These are phyloP conservation scores for Diddensiella caesifluorescens DNA, from an alignment of 805 yeast species.

Conservation along the genomic window DNA sequence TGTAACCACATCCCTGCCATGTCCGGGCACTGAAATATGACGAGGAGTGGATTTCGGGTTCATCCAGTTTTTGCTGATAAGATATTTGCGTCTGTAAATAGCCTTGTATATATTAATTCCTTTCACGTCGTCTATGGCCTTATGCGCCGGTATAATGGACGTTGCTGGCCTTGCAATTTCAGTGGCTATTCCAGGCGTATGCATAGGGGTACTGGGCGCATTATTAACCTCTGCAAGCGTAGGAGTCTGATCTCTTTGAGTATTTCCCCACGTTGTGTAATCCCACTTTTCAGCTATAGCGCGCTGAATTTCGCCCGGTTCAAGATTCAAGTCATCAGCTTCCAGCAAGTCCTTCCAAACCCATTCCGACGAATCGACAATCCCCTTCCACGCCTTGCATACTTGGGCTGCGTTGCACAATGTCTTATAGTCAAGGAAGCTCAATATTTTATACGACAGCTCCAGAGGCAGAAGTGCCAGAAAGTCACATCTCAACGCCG, in stretches of 20 bases:
- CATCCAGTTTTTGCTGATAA: conserved; percentile 73
- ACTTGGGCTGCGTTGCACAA: conserved; percentile 59
- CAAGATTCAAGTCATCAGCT: conserved; percentile 46
- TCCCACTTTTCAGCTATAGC: conserved; percentile 33
- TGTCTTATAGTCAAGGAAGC: conserved; percentile 57
- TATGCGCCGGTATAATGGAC: conserved; percentile 7
- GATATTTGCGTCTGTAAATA: conserved; percentile 54
- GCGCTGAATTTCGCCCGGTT: conserved; percentile 36
- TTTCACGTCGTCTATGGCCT: conserved; percentile 23
- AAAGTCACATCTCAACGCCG: conserved; percentile 66
- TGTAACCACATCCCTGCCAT: conserved; percentile 81
- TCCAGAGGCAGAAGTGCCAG: conserved; percentile 69
- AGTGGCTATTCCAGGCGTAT: background rate
- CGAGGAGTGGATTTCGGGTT: conserved; percentile 63
- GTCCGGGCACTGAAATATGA: conserved; percentile 60
- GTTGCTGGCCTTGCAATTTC: conserved; percentile 6
- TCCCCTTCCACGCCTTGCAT: conserved; percentile 60
- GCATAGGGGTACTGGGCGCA: background rate
- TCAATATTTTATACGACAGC: conserved; percentile 58
- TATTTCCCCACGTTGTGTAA: conserved; percentile 30
- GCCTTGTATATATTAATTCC: conserved; percentile 41
- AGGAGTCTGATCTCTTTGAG: background rate
- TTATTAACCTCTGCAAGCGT: background rate
- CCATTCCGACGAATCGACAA: conserved; percentile 54
- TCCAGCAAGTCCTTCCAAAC: conserved; percentile 68